Evolutionary conservation across 139 green algal species (phyloP).

Genomic region (Medakamo hakoo): DNA sequence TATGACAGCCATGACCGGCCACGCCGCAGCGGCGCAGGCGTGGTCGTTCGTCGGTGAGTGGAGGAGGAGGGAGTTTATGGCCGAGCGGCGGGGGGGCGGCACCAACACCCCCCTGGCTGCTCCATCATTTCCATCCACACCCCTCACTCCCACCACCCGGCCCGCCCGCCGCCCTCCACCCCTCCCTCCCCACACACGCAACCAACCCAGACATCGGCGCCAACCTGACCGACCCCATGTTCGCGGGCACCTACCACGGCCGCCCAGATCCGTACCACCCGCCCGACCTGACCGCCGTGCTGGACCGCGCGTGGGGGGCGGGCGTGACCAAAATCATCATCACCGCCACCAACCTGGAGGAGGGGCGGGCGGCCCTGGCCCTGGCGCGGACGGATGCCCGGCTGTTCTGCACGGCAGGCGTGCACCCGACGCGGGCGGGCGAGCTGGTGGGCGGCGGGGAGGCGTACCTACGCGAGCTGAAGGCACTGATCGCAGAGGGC

Average conservation of each 20-base stretch:
- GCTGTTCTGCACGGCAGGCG: constrained; percentile 66
- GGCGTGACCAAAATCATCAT: constrained; percentile 50
- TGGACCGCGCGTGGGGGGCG: constrained; percentile 31
- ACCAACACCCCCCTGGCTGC: too few relatives aligned
- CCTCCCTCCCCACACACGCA: too few relatives aligned
- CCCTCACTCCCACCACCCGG: too few relatives aligned
- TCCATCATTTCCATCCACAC: too few relatives aligned
- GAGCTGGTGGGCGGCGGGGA: constrained; percentile 48
- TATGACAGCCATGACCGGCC: too few relatives aligned
- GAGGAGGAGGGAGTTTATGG: too few relatives aligned
- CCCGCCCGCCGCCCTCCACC: too few relatives aligned
- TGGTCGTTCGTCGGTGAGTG: too few relatives aligned
- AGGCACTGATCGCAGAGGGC: constrained; percentile 25
- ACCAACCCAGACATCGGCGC: constrained; percentile 69
- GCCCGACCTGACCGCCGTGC: constrained; percentile 36
- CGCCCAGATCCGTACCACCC: constrained; percentile 45
- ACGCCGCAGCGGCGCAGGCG: too few relatives aligned
- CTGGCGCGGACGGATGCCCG: constrained; percentile 25
- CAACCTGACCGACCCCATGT: constrained; percentile 65
- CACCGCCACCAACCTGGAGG: constrained; percentile 41
- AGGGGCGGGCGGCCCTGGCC: constrained; percentile 32
- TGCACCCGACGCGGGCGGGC: constrained; percentile 64
- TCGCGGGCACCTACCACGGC: constrained; percentile 43
- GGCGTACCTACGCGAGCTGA: constrained; percentile 31
- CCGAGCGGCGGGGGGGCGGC: too few relatives aligned